These are phyloP conservation scores for Saccharomyces jurei DNA, from an alignment of 805 yeast genomes.

Conservation along the genomic window DNA sequence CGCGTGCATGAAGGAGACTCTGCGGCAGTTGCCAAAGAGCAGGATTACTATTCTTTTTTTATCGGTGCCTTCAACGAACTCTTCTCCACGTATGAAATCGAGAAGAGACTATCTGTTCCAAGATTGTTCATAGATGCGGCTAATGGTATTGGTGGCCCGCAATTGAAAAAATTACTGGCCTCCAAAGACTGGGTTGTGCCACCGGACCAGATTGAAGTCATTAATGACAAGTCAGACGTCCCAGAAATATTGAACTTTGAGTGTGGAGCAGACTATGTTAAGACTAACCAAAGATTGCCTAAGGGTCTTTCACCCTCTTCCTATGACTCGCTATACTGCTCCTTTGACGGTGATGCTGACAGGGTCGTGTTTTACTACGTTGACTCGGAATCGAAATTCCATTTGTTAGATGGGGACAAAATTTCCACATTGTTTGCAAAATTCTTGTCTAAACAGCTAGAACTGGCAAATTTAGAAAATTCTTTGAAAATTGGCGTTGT, in stretches of 20 bases:
- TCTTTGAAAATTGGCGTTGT: conserved; percentile 64
- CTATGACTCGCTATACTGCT: conserved; percentile 45
- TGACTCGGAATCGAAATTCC: conserved; percentile 35
- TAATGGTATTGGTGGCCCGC: conserved; percentile 93
- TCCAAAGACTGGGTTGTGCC: conserved; percentile 17
- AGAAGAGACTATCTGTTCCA: conserved; percentile 3
- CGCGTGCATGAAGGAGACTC: not conserved
- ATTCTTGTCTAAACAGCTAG: conserved; percentile 47
- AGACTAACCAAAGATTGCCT: conserved; percentile 79
- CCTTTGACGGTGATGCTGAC: conserved; percentile 97
- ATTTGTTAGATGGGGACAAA: conserved; percentile 84
- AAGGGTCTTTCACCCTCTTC: conserved; percentile 33
- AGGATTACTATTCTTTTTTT: not conserved
- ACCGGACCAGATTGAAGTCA: conserved; percentile 34
- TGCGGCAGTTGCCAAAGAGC: not conserved
- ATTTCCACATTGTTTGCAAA: conserved; percentile 78
- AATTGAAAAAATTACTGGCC: conserved; percentile 41
- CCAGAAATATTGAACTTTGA: conserved; percentile 60
- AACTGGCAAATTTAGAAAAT: conserved; percentile 35
- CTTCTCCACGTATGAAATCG: not conserved
- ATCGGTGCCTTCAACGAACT: conserved; percentile 33
- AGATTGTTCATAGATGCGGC: conserved; percentile 77
- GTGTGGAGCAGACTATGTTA: conserved; percentile 95
- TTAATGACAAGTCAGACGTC: conserved; percentile 46
- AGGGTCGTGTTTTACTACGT: conserved; percentile 75